Evolutionary conservation across 305 asterid species (phyloP), one percentile per base, ranked within the genome.

Genomic region (Rubia peregrina): DNA sequence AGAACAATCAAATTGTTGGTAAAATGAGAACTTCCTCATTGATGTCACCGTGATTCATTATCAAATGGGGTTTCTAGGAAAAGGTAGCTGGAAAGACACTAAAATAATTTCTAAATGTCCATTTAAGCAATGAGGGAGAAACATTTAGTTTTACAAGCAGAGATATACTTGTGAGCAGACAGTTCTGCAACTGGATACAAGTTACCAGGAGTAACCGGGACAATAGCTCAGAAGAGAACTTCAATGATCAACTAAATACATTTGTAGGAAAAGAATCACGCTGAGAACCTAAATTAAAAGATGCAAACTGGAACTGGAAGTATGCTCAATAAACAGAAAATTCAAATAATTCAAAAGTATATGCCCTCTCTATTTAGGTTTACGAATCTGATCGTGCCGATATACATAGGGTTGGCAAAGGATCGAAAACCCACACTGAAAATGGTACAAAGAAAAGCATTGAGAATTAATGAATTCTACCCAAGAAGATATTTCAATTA

Each of bases 1-100:
- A 30, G 44, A 38, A 12, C 40, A 26, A 6, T 48, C 53, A 41
- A 41, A 41, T 8, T 41, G 12, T 22, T 44, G n/a, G 6, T 22
- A 17, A 59, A 49, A 72, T 64, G 24, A 65, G 17, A 64, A 73
- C 33, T 46, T 61, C 22, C 42, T 68, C 12, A 67, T 30, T 26
- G 38, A 44, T 41, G 59, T 6, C 38, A 46, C 33, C 36, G 24
- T 53, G 48, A 26, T 17, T n/a, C 63, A 66, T 17, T 21, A n/a
- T 22, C n/a, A 11, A 24, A 56, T 36, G 40, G 30, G 48, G 53
- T 19, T 43, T 14, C 66, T 51, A 4, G 59, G 22, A 13, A 41
- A 59, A 61, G 33, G 59, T 51, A 17, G 68, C 11, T 68, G 56
- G 6, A 41, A 43, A 59, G 9, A 61, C 19, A 13, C 36, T 41